Percentiles rank a stretch among this genome's conserved stretches.
Conservation (phyloP, 192 early-diverging fungal genomes). For the Helicostylum pulchrum region DNA sequence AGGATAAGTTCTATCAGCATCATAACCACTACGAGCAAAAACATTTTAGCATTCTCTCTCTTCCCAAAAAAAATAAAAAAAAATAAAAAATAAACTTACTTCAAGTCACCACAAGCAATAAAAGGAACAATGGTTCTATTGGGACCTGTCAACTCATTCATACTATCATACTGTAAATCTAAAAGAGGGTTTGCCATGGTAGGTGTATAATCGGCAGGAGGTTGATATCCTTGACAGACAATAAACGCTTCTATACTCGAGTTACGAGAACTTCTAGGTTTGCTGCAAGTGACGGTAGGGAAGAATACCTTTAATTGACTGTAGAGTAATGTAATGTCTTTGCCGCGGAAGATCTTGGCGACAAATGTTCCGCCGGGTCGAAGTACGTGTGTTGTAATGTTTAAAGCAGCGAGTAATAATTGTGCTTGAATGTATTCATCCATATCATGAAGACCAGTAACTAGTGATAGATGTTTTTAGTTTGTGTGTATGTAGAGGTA, state of each 20-base stretch:
- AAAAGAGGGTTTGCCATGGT: constrained; percentile 90
- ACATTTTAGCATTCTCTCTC: no score
- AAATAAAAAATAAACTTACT: constrained; percentile 35
- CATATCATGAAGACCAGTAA: constrained; percentile 97
- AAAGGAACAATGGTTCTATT: constrained; percentile 86
- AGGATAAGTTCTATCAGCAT: constrained; percentile 85
- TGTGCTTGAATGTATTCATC: constrained; percentile 99
- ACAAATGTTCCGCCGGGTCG: constrained; percentile 90
- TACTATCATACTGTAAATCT: constrained; percentile 68
- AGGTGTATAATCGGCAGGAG: constrained; percentile 80
- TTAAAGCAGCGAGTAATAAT: constrained; percentile 89
- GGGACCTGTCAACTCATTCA: constrained; percentile 62
- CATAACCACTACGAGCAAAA: constrained; percentile 74
- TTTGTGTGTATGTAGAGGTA: neutral
- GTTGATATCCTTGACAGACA: constrained; percentile 87
- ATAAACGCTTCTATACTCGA: constrained; percentile 94
- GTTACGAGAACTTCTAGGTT: constrained; percentile 91
- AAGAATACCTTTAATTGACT: constrained; percentile 93
- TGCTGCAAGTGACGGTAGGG: constrained; percentile 82
- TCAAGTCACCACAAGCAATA: constrained; percentile 87
- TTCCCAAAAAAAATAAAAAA: neutral
- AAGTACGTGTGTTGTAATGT: constrained; percentile 95
- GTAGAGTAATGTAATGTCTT: constrained; percentile 89
- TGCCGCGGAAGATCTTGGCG: constrained; percentile 96
- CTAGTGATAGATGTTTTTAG: constrained; percentile 28